Conservation (phyloP, 2,329 filamentous ascomycete species). For the Pseudohalonectria lignicola region DNA sequence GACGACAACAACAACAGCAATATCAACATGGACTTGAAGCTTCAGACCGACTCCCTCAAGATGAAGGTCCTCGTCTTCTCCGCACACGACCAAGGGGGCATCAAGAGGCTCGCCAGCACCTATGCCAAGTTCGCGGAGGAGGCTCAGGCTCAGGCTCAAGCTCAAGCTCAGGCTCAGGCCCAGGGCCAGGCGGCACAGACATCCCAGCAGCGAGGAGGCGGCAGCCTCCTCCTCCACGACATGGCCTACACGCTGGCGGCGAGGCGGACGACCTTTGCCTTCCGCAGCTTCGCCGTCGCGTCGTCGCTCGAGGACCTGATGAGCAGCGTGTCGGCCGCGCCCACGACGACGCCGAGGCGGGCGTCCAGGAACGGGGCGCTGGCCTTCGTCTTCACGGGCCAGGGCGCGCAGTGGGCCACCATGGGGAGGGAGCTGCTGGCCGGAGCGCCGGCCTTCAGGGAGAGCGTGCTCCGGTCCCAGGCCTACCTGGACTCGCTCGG, state of each 20-base stretch:
- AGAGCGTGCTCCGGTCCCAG: constrained; percentile 22
- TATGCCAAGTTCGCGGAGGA: not conserved
- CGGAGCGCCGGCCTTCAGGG: no score
- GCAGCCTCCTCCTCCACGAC: not conserved
- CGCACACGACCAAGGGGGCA: constrained; percentile 1
- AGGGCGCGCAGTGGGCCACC: constrained; percentile 23
- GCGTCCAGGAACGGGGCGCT: constrained; percentile 18
- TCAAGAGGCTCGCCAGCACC: not conserved
- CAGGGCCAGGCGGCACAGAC: no score
- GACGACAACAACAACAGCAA: not conserved
- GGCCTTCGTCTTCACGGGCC: constrained; percentile 29
- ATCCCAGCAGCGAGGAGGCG: no score
- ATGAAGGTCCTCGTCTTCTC: constrained; percentile 1
- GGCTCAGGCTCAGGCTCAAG: no score
- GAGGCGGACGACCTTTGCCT: not conserved
- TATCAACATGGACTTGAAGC: not conserved
- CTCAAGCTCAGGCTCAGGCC: no score
- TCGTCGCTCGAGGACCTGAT: not conserved
- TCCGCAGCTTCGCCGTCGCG: not conserved
- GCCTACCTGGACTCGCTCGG: constrained; percentile 11
- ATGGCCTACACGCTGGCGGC: not conserved
- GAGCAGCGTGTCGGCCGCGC: constrained; percentile 17
- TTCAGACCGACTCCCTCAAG: not conserved
- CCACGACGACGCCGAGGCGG: constrained; percentile 24
- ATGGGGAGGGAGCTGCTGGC: constrained; percentile 28